Conservation (phyloP, 345 rosid genomes). For the Salix dunnii region DNA sequence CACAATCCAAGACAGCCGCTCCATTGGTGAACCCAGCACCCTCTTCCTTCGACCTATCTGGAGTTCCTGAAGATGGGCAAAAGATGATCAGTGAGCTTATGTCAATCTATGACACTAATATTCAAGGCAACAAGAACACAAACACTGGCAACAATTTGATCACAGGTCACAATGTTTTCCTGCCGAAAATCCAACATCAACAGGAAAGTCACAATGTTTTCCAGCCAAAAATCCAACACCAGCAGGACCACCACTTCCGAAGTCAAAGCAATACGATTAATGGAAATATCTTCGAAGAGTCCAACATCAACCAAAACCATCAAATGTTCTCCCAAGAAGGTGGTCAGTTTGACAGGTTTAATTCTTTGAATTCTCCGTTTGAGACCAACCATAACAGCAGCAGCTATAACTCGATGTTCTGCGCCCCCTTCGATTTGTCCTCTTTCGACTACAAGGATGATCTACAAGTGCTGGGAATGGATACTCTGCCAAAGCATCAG, state of each 20-base stretch:
- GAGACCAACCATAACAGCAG: conserved; percentile 38
- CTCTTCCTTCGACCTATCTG: conserved; percentile 57
- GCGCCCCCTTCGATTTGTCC: conserved; percentile 59
- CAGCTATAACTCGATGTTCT: conserved; percentile 51
- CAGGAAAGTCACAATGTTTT: conserved; percentile 38
- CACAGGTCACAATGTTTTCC: conserved; percentile 37
- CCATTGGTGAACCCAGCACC: conserved; percentile 31
- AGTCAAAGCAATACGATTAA: conserved; percentile 46
- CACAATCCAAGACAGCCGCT: conserved; percentile 49
- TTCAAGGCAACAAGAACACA: conserved; percentile 48
- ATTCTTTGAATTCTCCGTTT: conserved; percentile 38
- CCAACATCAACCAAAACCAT: conserved; percentile 43
- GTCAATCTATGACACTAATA: conserved; percentile 67
- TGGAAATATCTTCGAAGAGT: conserved; percentile 54
- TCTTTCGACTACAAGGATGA: conserved; percentile 73
- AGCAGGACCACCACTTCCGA: conserved; percentile 48
- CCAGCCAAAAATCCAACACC: conserved; percentile 53
- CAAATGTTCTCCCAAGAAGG: conserved; percentile 50
- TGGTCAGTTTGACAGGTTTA: conserved; percentile 45
- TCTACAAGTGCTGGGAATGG: conserved; percentile 47
- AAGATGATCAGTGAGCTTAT: conserved; percentile 80
- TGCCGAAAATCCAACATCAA: conserved; percentile 32
- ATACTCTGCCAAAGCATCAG: conserved; percentile 54
- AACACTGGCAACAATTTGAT: conserved; percentile 25
- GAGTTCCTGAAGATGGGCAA: conserved; percentile 95